phyloP scores from a whole-genome alignment of 2,329 filamentous ascomycete species.

The Botryotinia convoluta region DNA sequence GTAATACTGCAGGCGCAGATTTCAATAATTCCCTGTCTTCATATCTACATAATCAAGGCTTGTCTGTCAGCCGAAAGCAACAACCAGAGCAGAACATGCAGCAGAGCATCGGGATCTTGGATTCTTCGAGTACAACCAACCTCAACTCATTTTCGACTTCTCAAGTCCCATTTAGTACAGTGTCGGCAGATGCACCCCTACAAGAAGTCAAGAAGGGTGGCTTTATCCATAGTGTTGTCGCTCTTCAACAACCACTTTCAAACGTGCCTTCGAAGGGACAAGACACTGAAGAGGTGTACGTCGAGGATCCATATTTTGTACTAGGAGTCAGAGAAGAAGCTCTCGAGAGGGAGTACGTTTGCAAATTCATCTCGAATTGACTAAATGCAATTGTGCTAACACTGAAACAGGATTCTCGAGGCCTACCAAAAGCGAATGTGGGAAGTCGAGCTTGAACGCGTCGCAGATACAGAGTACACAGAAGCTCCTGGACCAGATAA shows the following conservation, averaged over 20 bases:
- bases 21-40: background rate
- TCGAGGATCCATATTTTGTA: conserved; percentile 32
- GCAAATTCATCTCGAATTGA: background rate
- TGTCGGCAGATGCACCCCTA: background rate
- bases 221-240: background rate
- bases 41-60: background rate
- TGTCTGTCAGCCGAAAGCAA: background rate
- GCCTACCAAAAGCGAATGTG: conserved; percentile 26
- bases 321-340: conserved; percentile 27
- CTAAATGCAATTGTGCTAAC: background rate
- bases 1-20: background rate
- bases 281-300: background rate
- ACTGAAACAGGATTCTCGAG: conserved; percentile 24
- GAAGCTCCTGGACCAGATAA: background rate
- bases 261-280: background rate
- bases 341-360: conserved; percentile 26
- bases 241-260: background rate
- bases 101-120: background rate
- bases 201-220: background rate
- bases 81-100: background rate
- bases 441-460: conserved; percentile 27
- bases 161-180: background rate
- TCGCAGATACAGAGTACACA: conserved; percentile 9
- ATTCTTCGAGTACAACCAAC: background rate
- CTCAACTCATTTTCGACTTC: background rate